A percentile compares a stretch with the other conserved stretches of the same genome.
Conservation (phyloP, 805 yeast species). For the Sugiyamaella americana region DNA sequence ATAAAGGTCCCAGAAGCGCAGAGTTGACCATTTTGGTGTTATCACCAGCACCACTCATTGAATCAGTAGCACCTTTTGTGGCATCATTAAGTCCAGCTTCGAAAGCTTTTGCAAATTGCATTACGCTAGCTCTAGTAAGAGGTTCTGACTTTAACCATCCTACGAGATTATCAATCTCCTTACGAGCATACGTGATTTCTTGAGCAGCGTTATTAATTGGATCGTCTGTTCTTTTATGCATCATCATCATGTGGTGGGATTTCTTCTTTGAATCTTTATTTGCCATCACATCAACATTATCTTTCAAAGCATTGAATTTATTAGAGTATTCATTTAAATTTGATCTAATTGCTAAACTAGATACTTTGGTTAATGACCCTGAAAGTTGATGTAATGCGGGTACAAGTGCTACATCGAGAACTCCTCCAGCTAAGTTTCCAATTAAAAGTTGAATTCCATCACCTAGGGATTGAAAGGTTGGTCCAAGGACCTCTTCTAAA, state of each 20-base stretch:
- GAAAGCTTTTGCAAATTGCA: neutral
- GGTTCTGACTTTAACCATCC: neutral
- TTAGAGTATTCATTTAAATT: too few species aligned
- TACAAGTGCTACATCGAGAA: constrained; percentile 23
- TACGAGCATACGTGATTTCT: neutral
- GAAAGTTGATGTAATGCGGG: constrained; percentile 15
- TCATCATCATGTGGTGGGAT: too few species aligned
- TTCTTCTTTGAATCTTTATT: too few species aligned
- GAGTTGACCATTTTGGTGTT: constrained; percentile 1
- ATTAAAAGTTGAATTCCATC: constrained; percentile 23
- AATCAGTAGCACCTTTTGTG: neutral
- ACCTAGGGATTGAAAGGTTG: constrained; percentile 20
- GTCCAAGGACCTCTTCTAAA: constrained; percentile 19
- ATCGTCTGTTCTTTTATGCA: constrained; percentile 1
- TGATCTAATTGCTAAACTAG: too few species aligned
- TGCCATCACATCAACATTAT: too few species aligned
- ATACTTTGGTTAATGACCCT: constrained; percentile 18
- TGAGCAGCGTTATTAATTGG: neutral
- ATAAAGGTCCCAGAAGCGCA: constrained; percentile 8
- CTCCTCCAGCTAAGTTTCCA: constrained; percentile 20
- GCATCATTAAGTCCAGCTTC: neutral
- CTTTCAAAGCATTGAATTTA: too few species aligned
- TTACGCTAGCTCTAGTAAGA: neutral
- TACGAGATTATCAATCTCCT: neutral
- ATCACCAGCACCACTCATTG: constrained; percentile 6